Percentiles rank a stretch among this genome's conserved stretches.
These are phyloP conservation scores for Thuja plicata DNA, from an alignment of 83 land plant genomes.

Conservation along the genomic window DNA sequence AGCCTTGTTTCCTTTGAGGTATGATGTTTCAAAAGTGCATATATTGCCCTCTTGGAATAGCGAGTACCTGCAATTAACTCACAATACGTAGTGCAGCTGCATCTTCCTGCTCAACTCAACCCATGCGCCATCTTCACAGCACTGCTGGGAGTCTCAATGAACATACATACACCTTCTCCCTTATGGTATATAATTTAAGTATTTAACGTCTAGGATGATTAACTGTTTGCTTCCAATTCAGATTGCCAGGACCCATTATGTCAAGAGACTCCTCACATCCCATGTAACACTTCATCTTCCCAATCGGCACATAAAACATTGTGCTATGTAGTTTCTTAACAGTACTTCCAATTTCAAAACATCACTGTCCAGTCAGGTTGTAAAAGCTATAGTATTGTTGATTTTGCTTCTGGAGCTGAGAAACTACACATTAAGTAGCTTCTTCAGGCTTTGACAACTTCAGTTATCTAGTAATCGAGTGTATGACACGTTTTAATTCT, in stretches of 20 bases:
- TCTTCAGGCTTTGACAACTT: not conserved
- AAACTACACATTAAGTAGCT: not conserved
- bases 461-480: not conserved
- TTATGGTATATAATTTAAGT: not conserved
- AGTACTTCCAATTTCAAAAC: not conserved
- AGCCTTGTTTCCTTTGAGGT: not conserved
- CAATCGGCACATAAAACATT: too few relatives aligned
- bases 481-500: not conserved
- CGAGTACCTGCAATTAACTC: not conserved
- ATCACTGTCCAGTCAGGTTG: not conserved
- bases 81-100: not conserved
- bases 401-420: not conserved
- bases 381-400: not conserved
- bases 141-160: not conserved
- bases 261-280: not conserved
- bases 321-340: not conserved
- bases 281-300: not conserved
- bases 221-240: too few relatives aligned
- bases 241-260: not conserved
- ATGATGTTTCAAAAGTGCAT: not conserved
- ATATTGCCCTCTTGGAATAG: not conserved
- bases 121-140: not conserved
- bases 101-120: not conserved
- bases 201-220: not conserved
- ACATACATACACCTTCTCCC: not conserved